Base-by-base conservation (phyloP, 345 rosid genomes). In the Eutrema japonicum region DNA sequence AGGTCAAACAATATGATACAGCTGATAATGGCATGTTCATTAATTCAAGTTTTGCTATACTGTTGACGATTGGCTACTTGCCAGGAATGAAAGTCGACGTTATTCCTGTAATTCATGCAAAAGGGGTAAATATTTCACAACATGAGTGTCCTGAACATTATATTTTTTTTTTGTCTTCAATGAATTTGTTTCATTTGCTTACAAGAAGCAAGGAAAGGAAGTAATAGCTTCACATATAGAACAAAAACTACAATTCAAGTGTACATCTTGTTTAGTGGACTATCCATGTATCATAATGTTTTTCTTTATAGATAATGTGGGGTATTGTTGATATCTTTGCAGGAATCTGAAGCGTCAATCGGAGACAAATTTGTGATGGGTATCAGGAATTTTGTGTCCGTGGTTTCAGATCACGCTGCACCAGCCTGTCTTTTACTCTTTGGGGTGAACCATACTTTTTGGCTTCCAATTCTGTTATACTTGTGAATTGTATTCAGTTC, bases 1-100 rank as follows among this genome's bases (percentile, higher is more conserved):
- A 91, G 96, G 87, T 85, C 13, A 79, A 81, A 63, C 59, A 68
- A 59, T 65, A 37, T 51, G 60, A 56, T 10, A 60, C 11, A 50
- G 26, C 8, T 61, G 62, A 43, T 57, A 76, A 52, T 18, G 75
- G 50, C 38, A 51, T 10, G 32, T 3, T 2, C 22, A 4, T 33
- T 38, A 45, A 16, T 37, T 6, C 47, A 22, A 72, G 14, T 56
- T 51, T 49, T 16, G 91, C 92, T 61, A 77, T 89, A 13, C 67
- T 80, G 30, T 74, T 94, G 83, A 88, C 95, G 1, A 80, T 93
- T 36, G 97, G 96, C 40, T 91, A 78, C 79, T 45, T 91, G 14
- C 98, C 98, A 2, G 98, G 98, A 75, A 61, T 89, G 12, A 87
- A 85, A 80, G 98, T 89, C 43, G 92, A 88, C 14, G 89, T 65